Conservation (phyloP, 148 eudicot genomes). For the Fagopyrum homotropicum region DNA sequence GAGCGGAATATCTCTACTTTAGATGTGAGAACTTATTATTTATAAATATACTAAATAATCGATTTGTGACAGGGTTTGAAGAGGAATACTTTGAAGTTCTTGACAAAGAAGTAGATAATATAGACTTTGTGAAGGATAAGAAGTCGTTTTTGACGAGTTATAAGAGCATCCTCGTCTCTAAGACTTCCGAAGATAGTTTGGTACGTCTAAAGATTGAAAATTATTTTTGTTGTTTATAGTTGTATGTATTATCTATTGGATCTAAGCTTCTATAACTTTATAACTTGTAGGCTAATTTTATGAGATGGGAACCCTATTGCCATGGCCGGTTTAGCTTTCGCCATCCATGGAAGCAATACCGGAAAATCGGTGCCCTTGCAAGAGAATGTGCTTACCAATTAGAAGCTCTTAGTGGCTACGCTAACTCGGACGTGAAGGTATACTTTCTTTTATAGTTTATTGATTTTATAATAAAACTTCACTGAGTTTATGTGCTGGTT, state of each 20-base stretch:
- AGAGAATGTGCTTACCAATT: slow-evolving; percentile 14
- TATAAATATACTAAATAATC: not conserved
- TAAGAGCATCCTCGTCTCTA: slow-evolving; percentile 10
- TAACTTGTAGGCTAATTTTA: not conserved
- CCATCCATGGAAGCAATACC: slow-evolving; percentile 9
- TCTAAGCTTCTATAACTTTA: not conserved
- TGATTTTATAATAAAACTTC: not conserved
- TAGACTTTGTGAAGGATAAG: not conserved
- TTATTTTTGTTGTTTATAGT: not conserved
- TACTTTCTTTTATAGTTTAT: not conserved
- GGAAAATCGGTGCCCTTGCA: not conserved
- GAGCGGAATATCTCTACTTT: too few relatives aligned
- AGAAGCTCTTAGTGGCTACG: slow-evolving; percentile 6
- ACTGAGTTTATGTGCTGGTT: not conserved
- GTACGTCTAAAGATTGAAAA: not conserved
- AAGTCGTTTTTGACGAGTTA: slow-evolving; percentile 1
- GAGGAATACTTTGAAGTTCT: not conserved
- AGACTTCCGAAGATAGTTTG: slow-evolving; percentile 4
- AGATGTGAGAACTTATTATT: too few relatives aligned
- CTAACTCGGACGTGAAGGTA: slow-evolving; percentile 1
- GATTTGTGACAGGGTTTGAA: slow-evolving; percentile 3
- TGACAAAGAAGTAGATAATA: not conserved
- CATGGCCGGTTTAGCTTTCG: not conserved
- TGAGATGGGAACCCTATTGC: slow-evolving; percentile 13
- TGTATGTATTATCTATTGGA: not conserved